Evolutionary conservation across 306 rosid species (phyloP), one percentile per base, ranked within the genome.

Genomic region (Quercus engelmannii): DNA sequence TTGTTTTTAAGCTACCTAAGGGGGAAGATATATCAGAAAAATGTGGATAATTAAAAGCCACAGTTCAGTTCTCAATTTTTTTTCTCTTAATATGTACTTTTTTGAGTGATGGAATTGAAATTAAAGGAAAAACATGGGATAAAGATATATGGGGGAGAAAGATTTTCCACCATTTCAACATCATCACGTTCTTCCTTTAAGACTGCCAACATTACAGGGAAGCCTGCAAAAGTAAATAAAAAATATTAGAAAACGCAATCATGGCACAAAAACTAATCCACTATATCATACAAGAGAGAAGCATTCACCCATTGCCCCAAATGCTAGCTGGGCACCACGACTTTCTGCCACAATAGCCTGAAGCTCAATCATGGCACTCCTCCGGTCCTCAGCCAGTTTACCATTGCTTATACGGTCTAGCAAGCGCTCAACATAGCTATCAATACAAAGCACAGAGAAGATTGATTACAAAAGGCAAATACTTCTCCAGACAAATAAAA

Each of bases 321-420:
- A 91, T 69, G 98, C 97, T 43, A 94, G 89, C 89, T 94, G 97
- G 49, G 91, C 88, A 79, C 86, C 86, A 43, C 74, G 87, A 75
- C 81, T 94, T 82, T 94, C 98, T 5, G 90, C 87, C 63, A 94
- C 97, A 81, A 94, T 83, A 73, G 97, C 89, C 86, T 89, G 98
- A 84, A 94, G 97, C 86, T 94, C 98, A 5, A 84, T 83, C 85
- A 92, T 85, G 76, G 98, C 98, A 79, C 84, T 83, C 78, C 97
- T 94, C 85, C 97, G 83, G 67, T 94, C 98, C 63, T 94, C 98
- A 2, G 93, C 85, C 70, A 91, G 83, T 84, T 94, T 88, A 49
- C 98, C 98, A 79, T 94, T 94, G 93, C 89, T 94, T 76, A 94
- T 87, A 33, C 98, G 94, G 78, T 90, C 96, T 65, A 94, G 97